These are phyloP conservation scores for Andrographis paniculata DNA, from an alignment of 305 asterid species.

Conservation along the genomic window DNA sequence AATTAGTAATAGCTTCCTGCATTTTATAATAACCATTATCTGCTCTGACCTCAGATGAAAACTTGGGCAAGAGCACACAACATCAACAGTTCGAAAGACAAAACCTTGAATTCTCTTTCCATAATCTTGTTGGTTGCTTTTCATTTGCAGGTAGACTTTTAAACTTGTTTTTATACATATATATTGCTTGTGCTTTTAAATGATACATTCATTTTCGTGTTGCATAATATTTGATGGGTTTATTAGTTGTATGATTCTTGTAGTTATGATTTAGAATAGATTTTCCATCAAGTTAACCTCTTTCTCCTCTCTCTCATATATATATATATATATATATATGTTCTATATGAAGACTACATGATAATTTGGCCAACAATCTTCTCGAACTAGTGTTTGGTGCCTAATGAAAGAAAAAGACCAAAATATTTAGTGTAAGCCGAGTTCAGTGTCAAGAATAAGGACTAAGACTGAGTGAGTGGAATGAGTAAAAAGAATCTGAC, in stretches of 20 bases:
- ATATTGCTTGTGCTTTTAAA: not conserved
- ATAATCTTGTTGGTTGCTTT: constrained; percentile 82
- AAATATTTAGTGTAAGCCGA: no score
- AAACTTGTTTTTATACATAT: not conserved
- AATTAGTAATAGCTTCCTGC: constrained; percentile 8
- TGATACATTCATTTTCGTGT: not conserved
- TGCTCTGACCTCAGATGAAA: constrained; percentile 66
- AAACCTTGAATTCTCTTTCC: constrained; percentile 86
- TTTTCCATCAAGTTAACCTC: no score
- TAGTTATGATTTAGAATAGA: no score
- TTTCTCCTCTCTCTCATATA: no score
- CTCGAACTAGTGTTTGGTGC: no score
- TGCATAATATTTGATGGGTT: not conserved
- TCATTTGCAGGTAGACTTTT: constrained; percentile 79
- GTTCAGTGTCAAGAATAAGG: no score
- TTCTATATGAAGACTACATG: no score
- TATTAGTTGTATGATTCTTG: not conserved
- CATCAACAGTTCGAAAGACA: constrained; percentile 83
- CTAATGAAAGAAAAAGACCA: no score
- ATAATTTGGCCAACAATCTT: no score
- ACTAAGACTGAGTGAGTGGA: no score
- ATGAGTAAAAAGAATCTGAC: no score
- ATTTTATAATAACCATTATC: constrained; percentile 13
- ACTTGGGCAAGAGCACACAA: constrained; percentile 84
- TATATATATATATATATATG: no score